Percentiles rank a stretch among this genome's conserved stretches.
phyloP scores from a whole-genome alignment of 805 yeast genomes.

The Yarrowia porcina region DNA sequence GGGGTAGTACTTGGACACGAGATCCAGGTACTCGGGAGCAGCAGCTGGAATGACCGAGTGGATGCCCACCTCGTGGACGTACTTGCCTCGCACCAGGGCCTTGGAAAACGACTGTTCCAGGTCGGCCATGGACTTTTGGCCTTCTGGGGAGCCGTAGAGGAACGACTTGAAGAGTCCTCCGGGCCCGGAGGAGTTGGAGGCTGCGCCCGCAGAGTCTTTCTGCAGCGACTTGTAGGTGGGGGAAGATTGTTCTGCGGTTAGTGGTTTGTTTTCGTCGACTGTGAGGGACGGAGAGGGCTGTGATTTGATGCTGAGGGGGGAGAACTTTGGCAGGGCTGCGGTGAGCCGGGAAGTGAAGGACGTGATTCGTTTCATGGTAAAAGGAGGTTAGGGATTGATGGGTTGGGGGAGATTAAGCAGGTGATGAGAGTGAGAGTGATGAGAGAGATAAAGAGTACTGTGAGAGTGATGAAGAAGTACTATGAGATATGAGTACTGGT shows the following conservation, averaged over 20 bases:
- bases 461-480: too few species aligned
- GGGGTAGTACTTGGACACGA: slow-evolving; percentile 38
- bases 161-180: slow-evolving; percentile 39
- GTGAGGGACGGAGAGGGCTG: slow-evolving; percentile 27
- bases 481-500: too few species aligned
- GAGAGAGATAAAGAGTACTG: too few species aligned
- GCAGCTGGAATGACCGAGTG: slow-evolving; percentile 41
- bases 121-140: slow-evolving; percentile 38
- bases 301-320: slow-evolving; percentile 5
- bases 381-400: not conserved
- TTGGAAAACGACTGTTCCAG: slow-evolving; percentile 39
- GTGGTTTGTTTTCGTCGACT: slow-evolving; percentile 28
- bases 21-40: slow-evolving; percentile 39
- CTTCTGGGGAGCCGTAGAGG: slow-evolving; percentile 41
- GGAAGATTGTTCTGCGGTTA: slow-evolving; percentile 26
- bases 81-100: slow-evolving; percentile 42
- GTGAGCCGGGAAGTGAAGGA: not conserved
- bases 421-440: too few species aligned
- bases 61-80: slow-evolving; percentile 42
- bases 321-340: not conserved
- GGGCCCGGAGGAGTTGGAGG: slow-evolving; percentile 23
- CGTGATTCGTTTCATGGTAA: slow-evolving; percentile 9
- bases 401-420: not conserved
- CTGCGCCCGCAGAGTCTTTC: slow-evolving; percentile 25
- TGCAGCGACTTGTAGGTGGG: slow-evolving; percentile 27